These are phyloP conservation scores for Thielaviopsis ethacetica DNA, from an alignment of 2,329 filamentous ascomycete species.

Conservation along the genomic window DNA sequence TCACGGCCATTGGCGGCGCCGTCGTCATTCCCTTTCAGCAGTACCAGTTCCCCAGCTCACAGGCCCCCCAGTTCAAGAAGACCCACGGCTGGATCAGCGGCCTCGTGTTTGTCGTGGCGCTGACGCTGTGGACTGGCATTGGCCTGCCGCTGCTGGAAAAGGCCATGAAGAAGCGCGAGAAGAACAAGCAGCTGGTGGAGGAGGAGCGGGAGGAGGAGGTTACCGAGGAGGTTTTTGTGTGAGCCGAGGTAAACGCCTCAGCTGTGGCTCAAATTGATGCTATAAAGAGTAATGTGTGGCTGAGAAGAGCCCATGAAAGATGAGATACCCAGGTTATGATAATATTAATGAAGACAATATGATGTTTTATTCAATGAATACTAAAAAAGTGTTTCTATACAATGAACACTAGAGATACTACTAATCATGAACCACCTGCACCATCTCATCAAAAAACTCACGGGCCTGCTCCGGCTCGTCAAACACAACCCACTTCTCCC, in stretches of 20 bases:
- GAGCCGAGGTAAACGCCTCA: too few species aligned
- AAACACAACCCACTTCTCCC: conserved; percentile 64
- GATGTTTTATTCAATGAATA: too few species aligned
- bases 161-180: background rate
- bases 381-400: too few species aligned
- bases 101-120: conserved; percentile 18
- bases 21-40: conserved; percentile 25
- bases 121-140: conserved; percentile 21
- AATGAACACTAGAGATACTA: too few species aligned
- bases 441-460: conserved; percentile 3
- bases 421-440: background rate
- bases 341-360: too few species aligned
- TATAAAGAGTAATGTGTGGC: too few species aligned
- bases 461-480: conserved; percentile 39
- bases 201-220: background rate
- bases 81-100: conserved; percentile 23
- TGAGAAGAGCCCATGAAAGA: too few species aligned
- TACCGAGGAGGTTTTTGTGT: background rate
- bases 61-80: conserved; percentile 20
- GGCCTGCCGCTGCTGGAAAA: conserved; percentile 16
- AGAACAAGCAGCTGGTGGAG: background rate
- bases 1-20: conserved; percentile 22
- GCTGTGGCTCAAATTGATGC: too few species aligned
- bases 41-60: conserved; percentile 15
- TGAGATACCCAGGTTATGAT: too few species aligned